These are phyloP conservation scores for Calonectria montana DNA, from an alignment of 2,329 filamentous ascomycete species.

Conservation along the genomic window DNA sequence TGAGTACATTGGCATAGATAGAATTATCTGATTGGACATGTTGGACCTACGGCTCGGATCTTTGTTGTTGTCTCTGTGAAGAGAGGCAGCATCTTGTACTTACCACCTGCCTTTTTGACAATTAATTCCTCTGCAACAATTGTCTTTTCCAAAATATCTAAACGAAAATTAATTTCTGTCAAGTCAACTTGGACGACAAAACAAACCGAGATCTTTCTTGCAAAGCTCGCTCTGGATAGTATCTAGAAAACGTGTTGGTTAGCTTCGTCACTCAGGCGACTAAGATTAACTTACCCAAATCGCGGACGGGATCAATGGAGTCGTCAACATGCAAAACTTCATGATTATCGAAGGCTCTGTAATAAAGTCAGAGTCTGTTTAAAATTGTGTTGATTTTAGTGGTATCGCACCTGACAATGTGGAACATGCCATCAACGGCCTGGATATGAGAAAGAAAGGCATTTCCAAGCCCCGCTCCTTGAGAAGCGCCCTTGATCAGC, in stretches of 20 bases:
- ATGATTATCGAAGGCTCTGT: constrained; percentile 57
- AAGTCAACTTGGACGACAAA: rapidly evolving
- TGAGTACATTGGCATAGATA: constrained; percentile 21
- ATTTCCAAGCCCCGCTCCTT: constrained; percentile 58
- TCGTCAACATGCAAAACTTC: constrained; percentile 60
- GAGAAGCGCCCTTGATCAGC: constrained; percentile 57
- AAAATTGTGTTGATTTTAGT: not conserved
- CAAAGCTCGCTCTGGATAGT: constrained; percentile 43
- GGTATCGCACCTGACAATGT: constrained; percentile 52
- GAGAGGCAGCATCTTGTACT: constrained; percentile 58
- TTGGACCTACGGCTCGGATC: constrained; percentile 46
- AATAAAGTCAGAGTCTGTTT: constrained; percentile 1
- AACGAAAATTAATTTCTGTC: not conserved
- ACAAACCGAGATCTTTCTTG: constrained; percentile 52
- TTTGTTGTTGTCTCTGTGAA: constrained; percentile 57
- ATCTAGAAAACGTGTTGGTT: constrained; percentile 23
- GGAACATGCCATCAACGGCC: constrained; percentile 58
- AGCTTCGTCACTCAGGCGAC: not conserved
- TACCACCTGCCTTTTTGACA: constrained; percentile 56
- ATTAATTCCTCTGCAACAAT: constrained; percentile 53
- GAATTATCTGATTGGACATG: not conserved
- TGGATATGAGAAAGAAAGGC: constrained; percentile 59
- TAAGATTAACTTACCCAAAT: constrained; percentile 49
- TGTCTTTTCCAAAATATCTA: constrained; percentile 53
- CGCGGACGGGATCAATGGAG: constrained; percentile 57